Conservation (phyloP, 1,139 yeast species). For the Yamadazyma friedrichii region DNA sequence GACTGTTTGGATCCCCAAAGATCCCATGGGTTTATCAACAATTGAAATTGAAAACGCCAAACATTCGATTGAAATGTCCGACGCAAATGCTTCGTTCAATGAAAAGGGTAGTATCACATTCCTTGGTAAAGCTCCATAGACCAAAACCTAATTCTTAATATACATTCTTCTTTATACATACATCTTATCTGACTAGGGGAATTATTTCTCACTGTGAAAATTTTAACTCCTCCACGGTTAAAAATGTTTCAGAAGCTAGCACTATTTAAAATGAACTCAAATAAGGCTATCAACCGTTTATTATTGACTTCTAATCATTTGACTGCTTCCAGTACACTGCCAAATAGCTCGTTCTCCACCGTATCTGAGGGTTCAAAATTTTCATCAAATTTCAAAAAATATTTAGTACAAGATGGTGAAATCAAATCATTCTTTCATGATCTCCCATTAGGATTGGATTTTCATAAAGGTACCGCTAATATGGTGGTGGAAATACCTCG, state of each 20-base stretch:
- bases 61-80: slow-evolving; percentile 50
- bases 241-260: slow-evolving; percentile 5
- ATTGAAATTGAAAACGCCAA: slow-evolving; percentile 52
- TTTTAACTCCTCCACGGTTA: too few relatives aligned
- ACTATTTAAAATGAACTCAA: neutral
- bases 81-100: slow-evolving; percentile 63
- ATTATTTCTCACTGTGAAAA: neutral
- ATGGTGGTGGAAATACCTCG: slow-evolving; percentile 91
- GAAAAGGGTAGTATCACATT: slow-evolving; percentile 56
- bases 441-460: slow-evolving; percentile 66
- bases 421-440: slow-evolving; percentile 78
- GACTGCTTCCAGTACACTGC: neutral
- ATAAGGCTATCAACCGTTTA: slow-evolving; percentile 8
- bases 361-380: slow-evolving; percentile 35
- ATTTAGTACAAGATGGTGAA: slow-evolving; percentile 53
- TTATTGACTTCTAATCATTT: slow-evolving; percentile 12
- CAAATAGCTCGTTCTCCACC: slow-evolving; percentile 3
- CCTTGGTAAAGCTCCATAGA: slow-evolving; percentile 58
- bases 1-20: slow-evolving; percentile 83
- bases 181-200: neutral
- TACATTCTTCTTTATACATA: neutral
- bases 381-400: slow-evolving; percentile 32
- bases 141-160: neutral
- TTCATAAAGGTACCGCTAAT: slow-evolving; percentile 65
- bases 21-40: slow-evolving; percentile 76